Percentiles rank a stretch among this genome's conserved stretches.
Conservation (phyloP, 805 yeast species). For the Blastobotrys terrestris region DNA sequence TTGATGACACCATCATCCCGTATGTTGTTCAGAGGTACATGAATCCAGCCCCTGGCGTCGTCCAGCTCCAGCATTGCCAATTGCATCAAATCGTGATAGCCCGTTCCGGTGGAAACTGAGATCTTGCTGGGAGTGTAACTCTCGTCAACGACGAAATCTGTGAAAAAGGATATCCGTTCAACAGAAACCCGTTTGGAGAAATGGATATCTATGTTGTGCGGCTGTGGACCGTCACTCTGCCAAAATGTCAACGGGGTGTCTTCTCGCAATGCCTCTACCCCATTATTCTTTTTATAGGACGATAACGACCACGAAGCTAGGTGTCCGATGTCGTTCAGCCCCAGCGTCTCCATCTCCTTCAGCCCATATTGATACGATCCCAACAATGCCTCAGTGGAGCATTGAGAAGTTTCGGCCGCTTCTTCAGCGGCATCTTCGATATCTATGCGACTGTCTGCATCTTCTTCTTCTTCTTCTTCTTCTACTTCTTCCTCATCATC, state of each 20-base stretch:
- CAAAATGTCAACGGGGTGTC: slow-evolving; percentile 67
- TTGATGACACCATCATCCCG: slow-evolving; percentile 53
- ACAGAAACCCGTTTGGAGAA: slow-evolving; percentile 73
- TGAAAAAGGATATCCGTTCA: slow-evolving; percentile 61
- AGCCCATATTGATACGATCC: slow-evolving; percentile 36
- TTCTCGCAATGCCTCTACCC: slow-evolving; percentile 64
- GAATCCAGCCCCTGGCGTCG: slow-evolving; percentile 76
- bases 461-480: background rate
- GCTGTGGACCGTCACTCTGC: slow-evolving; percentile 94
- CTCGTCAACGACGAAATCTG: slow-evolving; percentile 71
- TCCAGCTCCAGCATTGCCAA: slow-evolving; percentile 53
- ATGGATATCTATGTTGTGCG: slow-evolving; percentile 73
- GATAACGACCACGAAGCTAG: slow-evolving; percentile 83
- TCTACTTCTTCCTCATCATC: background rate
- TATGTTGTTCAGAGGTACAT: slow-evolving; percentile 46
- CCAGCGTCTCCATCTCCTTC: slow-evolving; percentile 49
- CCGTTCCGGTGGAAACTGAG: slow-evolving; percentile 64
- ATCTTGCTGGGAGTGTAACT: slow-evolving; percentile 84
- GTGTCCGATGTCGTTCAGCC: slow-evolving; percentile 68
- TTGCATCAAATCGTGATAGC: slow-evolving; percentile 68
- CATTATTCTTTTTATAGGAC: slow-evolving; percentile 65
- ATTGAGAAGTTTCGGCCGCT: background rate
- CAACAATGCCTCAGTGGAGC: background rate
- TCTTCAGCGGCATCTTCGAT: slow-evolving; percentile 4
- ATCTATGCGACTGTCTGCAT: background rate